Evolutionary conservation across 2,329 filamentous ascomycete species (phyloP).

Genomic region (Aspergillus persii): DNA sequence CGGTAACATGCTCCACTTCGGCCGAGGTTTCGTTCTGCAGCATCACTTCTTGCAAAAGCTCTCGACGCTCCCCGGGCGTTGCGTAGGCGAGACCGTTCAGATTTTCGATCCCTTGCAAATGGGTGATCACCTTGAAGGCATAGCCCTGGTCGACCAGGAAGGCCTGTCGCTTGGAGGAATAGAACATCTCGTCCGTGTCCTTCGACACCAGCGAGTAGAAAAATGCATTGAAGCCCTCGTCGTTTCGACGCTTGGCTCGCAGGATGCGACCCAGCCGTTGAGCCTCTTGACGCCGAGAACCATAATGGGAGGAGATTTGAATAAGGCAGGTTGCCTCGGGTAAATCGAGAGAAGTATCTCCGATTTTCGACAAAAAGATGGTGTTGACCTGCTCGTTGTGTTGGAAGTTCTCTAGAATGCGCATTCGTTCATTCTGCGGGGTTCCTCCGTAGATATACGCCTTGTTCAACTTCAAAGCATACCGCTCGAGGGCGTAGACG

Average conservation of each 20-base stretch:
- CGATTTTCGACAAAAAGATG: constrained; percentile 94
- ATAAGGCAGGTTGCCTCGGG: constrained; percentile 96
- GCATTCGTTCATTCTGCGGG: constrained; percentile 76
- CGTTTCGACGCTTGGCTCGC: constrained; percentile 89
- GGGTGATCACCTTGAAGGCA: constrained; percentile 98
- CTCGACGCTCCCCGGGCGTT: constrained; percentile 74
- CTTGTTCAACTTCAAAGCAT: constrained; percentile 79
- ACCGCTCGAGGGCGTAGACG: constrained; percentile 83
- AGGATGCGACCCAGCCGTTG: constrained; percentile 91
- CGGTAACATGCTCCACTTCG: constrained; percentile 67
- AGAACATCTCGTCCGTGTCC: constrained; percentile 97
- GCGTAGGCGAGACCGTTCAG: constrained; percentile 77
- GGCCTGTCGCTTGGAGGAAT: constrained; percentile 92
- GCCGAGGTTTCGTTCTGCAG: constrained; percentile 77
- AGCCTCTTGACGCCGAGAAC: constrained; percentile 92
- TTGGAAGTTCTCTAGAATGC: constrained; percentile 91
- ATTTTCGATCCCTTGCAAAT: constrained; percentile 84
- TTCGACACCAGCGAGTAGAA: constrained; percentile 98
- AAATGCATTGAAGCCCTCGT: constrained; percentile 98
- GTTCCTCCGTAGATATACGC: constrained; percentile 91
- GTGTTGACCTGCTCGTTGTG: constrained; percentile 88
- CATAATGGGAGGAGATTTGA: constrained; percentile 96
- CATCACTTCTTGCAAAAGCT: constrained; percentile 84
- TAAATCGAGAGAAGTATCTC: constrained; percentile 94
- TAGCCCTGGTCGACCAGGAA: constrained; percentile 98